Evolutionary conservation across 2,329 filamentous ascomycete genomes (phyloP), one percentile per base, ranked within the genome.

Genomic region (Simplicillium sp.): DNA sequence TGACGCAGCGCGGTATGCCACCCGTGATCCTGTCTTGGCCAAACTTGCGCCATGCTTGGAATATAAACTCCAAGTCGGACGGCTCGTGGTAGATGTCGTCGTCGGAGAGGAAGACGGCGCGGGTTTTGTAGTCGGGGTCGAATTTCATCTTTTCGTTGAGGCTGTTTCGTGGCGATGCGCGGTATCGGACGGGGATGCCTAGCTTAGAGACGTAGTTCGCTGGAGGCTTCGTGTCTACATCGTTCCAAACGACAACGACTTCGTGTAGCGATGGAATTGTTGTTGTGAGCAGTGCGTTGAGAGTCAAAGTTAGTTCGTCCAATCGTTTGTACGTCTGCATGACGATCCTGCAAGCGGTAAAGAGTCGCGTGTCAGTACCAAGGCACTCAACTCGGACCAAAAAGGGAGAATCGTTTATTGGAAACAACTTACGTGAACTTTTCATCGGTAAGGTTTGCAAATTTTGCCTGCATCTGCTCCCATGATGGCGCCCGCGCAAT

Each of bases 51-150:
- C 62, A 65, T 12, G 55, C 50, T 38, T 65, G 60, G 40, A 65
- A 65, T 16, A 56, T 59, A n/a, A 62, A 65, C 11, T 65, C 61
- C 13, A 65, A 54, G 36, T 65, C 62, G 3, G 46, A 41, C 15
- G 61, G 61, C 20, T 54, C 50, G 48, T 61, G 65, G 47, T 58
- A 63, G 14, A 64, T 59, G 41, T 65, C 62, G 42, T 65, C 62
- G 34, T 65, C 62, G 14, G 56, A 59, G 9, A 64, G 53, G 16
- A 65, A 56, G n/a, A 65, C 54, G 11, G 61, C 62, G 38, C 64
- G 53, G 14, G 61, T 65, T 36, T 54, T 46, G 46, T 59, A 65
- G 2, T 49, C 48, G 4, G 59, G 55, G 20, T 64, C 59, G 3
- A 60, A 57, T 49, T 53, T 51, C 29, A 65, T 56, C 43, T 64